These are phyloP conservation scores for Trichoderma sp. DNA, from an alignment of 2,329 filamentous ascomycete species.

Conservation along the genomic window DNA sequence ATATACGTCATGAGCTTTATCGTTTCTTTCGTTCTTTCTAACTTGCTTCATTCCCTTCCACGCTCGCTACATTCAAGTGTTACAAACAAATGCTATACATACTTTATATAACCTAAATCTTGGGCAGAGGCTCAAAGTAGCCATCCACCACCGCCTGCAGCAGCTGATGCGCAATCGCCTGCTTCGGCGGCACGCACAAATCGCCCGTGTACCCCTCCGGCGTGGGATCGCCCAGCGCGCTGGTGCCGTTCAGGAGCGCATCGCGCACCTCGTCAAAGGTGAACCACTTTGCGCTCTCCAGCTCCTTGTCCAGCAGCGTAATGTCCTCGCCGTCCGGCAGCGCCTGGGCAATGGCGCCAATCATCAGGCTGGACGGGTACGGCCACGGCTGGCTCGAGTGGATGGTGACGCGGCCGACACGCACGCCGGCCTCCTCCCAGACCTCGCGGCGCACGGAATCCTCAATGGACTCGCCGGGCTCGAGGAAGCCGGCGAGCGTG, in stretches of 20 bases:
- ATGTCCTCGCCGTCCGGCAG: conserved; percentile 77
- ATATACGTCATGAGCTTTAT: not conserved
- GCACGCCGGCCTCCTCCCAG: conserved; percentile 82
- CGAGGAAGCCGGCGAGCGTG: conserved; percentile 83
- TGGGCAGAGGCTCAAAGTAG: conserved; percentile 60
- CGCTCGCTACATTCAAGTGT: not conserved
- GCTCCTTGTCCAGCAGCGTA: conserved; percentile 83
- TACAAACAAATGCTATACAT: not conserved
- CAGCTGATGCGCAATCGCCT: conserved; percentile 90
- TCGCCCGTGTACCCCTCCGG: conserved; percentile 71
- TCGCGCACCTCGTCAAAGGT: conserved; percentile 75
- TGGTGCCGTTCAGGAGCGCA: conserved; percentile 67
- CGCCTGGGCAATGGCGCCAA: conserved; percentile 85
- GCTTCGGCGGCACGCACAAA: conserved; percentile 77
- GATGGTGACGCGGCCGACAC: conserved; percentile 74
- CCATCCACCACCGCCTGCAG: conserved; percentile 78
- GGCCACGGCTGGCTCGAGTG: conserved; percentile 88
- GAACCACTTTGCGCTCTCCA: conserved; percentile 91
- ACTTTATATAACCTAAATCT: conserved; percentile 45
- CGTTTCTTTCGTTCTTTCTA: not conserved
- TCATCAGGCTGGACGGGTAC: conserved; percentile 82
- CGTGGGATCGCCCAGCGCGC: conserved; percentile 64
- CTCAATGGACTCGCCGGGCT: conserved; percentile 82
- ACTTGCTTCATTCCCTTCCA: not conserved
- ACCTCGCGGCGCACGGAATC: conserved; percentile 82